These are phyloP conservation scores for Pichia cabralensis DNA, from an alignment of 805 yeast genomes.

Conservation along the genomic window DNA sequence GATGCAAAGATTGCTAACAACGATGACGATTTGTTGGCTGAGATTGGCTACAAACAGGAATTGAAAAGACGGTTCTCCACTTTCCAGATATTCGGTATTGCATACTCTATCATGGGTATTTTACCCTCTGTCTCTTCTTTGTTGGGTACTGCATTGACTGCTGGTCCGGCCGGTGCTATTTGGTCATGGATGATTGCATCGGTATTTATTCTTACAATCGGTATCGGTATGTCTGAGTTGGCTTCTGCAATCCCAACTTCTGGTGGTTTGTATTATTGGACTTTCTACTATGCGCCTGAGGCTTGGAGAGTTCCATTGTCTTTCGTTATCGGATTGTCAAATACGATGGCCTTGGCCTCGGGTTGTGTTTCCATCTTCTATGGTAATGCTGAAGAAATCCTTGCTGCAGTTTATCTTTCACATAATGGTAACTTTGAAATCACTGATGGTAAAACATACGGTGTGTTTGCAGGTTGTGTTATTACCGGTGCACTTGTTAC, in stretches of 20 bases:
- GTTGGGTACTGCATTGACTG: slow-evolving; percentile 41
- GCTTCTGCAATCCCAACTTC: slow-evolving; percentile 63
- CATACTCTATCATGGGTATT: slow-evolving; percentile 54
- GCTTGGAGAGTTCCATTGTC: slow-evolving; percentile 38
- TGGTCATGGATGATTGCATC: slow-evolving; percentile 53
- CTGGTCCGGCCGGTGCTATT: slow-evolving; percentile 55
- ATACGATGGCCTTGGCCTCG: slow-evolving; percentile 52
- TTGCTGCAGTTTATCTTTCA: slow-evolving; percentile 43
- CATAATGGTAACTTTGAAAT: slow-evolving; percentile 44
- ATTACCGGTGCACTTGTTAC: slow-evolving; percentile 40
- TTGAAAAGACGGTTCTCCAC: slow-evolving; percentile 49
- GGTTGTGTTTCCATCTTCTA: slow-evolving; percentile 58
- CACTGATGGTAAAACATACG: slow-evolving; percentile 44
- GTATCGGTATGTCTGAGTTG: slow-evolving; percentile 51
- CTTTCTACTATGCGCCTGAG: slow-evolving; percentile 55
- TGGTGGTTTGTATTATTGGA: slow-evolving; percentile 64
- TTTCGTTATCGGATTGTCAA: slow-evolving; percentile 54
- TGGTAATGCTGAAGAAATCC: slow-evolving; percentile 48
- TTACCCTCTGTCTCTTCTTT: slow-evolving; percentile 56
- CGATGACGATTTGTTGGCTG: slow-evolving; percentile 31
- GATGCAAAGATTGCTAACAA: slow-evolving; percentile 21
- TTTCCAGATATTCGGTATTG: slow-evolving; percentile 49
- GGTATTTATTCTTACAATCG: slow-evolving; percentile 42
- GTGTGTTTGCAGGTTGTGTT: slow-evolving; percentile 52
- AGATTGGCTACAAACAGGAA: slow-evolving; percentile 58